A percentile compares a stretch with the other conserved stretches of the same genome.
Conservation (phyloP, 768 basidiomycete species). For the Panaeolus papilionaceus region DNA sequence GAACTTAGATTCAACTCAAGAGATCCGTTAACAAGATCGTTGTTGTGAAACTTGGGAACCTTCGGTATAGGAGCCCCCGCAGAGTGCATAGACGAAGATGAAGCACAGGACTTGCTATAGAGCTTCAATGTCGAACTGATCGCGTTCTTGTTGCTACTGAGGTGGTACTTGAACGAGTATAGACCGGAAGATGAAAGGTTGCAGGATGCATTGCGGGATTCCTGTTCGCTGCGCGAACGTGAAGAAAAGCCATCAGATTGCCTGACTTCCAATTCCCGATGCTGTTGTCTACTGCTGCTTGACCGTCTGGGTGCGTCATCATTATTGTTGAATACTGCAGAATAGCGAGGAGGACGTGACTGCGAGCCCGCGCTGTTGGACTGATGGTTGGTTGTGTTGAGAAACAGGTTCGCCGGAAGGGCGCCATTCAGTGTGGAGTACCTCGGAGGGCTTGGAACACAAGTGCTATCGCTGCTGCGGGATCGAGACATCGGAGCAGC, state of each 20-base stretch:
- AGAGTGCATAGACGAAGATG: slow-evolving; percentile 1
- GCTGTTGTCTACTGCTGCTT: not conserved
- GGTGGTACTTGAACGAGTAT: slow-evolving; percentile 26
- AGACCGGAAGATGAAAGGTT: slow-evolving; percentile 6
- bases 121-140: slow-evolving; percentile 35
- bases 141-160: slow-evolving; percentile 20
- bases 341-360: slow-evolving; percentile 22
- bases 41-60: slow-evolving; percentile 30
- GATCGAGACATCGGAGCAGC: not conserved
- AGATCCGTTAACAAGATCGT: slow-evolving; percentile 34
- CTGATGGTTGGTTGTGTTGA: not conserved
- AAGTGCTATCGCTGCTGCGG: not conserved
- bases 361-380: not conserved
- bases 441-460: slow-evolving; percentile 6
- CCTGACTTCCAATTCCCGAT: not conserved
- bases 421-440: slow-evolving; percentile 9
- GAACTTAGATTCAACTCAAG: slow-evolving; percentile 37
- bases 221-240: not conserved
- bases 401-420: not conserved
- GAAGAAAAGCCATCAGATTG: not conserved
- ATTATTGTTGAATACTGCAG: not conserved
- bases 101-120: slow-evolving; percentile 30
- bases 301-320: not conserved
- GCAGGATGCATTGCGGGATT: not conserved
- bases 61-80: slow-evolving; percentile 18